Evolutionary conservation across 73 alveolate species (phyloP).

Genomic region (Symbiodinium pilosum): DNA sequence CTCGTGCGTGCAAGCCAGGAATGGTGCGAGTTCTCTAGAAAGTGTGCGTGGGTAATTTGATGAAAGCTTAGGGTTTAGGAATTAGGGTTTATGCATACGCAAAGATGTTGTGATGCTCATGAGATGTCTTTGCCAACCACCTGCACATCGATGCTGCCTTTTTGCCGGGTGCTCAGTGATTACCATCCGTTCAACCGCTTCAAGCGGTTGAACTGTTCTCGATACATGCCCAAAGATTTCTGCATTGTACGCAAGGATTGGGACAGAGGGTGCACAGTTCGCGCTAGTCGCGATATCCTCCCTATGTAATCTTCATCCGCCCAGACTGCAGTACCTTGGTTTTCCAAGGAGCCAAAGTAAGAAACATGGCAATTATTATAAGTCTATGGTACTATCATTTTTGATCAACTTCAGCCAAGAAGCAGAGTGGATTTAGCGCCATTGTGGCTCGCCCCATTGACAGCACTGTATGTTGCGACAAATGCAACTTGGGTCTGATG

Average conservation of each 20-base stretch:
- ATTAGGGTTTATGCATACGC: too few relatives aligned
- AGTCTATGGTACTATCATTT: neutral
- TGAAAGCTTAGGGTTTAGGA: too few relatives aligned
- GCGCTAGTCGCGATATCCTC: neutral
- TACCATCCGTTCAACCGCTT: neutral
- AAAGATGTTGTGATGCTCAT: neutral
- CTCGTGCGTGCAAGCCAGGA: too few relatives aligned
- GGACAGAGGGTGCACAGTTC: neutral
- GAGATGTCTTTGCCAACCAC: neutral
- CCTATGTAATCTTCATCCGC: slow-evolving; percentile 3
- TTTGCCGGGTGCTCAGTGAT: neutral
- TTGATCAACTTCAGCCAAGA: neutral
- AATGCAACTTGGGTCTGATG: neutral
- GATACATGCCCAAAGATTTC: neutral
- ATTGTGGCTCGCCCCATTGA: too few relatives aligned
- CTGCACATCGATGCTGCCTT: neutral
- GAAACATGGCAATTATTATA: neutral
- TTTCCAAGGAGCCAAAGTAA: neutral
- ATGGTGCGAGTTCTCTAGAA: too few relatives aligned
- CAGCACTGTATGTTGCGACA: too few relatives aligned
- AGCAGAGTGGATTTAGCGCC: too few relatives aligned
- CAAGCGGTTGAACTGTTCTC: neutral
- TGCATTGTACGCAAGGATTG: neutral
- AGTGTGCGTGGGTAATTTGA: too few relatives aligned
- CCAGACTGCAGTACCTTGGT: neutral